Conservation (phyloP, 495 filamentous ascomycete genomes). For the Pseudoneurospora amorphoporcata region DNA sequence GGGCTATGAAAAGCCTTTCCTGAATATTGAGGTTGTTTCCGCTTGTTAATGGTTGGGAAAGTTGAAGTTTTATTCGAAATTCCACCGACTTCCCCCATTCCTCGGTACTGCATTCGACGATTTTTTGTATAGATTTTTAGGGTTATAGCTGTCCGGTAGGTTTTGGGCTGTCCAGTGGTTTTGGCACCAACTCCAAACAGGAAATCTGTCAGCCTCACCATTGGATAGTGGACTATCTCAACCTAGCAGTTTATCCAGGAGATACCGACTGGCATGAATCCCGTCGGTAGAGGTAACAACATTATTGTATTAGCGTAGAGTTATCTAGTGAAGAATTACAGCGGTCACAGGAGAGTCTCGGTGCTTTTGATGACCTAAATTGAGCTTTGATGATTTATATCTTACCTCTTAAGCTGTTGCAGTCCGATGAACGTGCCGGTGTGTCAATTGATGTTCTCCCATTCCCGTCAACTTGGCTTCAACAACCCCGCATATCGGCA, state of each 20-base stretch:
- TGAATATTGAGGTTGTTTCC: too few species aligned
- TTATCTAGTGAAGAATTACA: neutral
- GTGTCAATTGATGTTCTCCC: neutral
- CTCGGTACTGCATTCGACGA: too few species aligned
- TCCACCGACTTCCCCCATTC: too few species aligned
- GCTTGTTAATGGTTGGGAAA: too few species aligned
- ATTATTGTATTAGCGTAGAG: neutral
- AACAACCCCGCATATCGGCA: neutral
- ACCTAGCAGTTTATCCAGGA: neutral
- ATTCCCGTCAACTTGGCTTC: neutral
- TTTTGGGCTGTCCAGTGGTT: too few species aligned
- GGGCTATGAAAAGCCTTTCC: too few species aligned
- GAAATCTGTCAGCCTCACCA: too few species aligned
- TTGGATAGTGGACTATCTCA: neutral
- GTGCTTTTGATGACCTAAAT: neutral
- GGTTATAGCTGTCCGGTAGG: too few species aligned
- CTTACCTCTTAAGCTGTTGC: neutral
- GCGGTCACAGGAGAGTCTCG: neutral
- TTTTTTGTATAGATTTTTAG: too few species aligned
- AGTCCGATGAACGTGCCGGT: neutral
- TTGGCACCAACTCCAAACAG: too few species aligned
- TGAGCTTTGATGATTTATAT: neutral
- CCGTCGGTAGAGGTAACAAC: neutral
- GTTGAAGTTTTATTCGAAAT: too few species aligned
- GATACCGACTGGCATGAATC: neutral